These are phyloP conservation scores for Cladophialophora immunda DNA, from an alignment of 2,329 filamentous ascomycete genomes.

Conservation along the genomic window DNA sequence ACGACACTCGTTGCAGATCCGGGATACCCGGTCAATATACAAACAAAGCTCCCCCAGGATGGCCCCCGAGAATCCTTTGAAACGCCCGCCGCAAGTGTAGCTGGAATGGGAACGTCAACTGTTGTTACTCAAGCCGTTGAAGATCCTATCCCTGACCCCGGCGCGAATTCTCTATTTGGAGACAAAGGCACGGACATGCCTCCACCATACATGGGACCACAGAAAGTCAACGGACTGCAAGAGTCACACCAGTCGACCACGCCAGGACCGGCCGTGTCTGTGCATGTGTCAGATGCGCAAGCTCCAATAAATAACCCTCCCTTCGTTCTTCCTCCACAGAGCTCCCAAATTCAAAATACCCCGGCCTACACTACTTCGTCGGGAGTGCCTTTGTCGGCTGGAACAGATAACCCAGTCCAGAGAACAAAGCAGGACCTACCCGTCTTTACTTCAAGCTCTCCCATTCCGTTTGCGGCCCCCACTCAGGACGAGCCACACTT, in stretches of 20 bases:
- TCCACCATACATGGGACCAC: neutral
- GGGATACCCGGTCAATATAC: conserved; percentile 20
- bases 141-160: too few relatives aligned
- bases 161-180: neutral
- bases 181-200: conserved; percentile 1
- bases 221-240: neutral
- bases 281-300: neutral
- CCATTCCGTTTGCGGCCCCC: conserved; percentile 52
- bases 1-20: neutral
- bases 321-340: neutral
- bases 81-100: neutral
- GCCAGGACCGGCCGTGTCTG: neutral
- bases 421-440: conserved; percentile 56
- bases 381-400: conserved; percentile 11
- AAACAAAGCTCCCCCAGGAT: conserved; percentile 27
- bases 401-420: conserved; percentile 24
- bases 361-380: neutral
- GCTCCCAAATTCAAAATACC: neutral
- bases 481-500: neutral
- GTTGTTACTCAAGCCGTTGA: neutral
- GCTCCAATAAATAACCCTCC: neutral
- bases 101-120: neutral
- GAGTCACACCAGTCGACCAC: neutral
- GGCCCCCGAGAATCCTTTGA: neutral
- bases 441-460: conserved; percentile 57